These are phyloP conservation scores for Pterocarpus macrocarpus DNA, from an alignment of 306 rosid genomes.

Conservation along the genomic window DNA sequence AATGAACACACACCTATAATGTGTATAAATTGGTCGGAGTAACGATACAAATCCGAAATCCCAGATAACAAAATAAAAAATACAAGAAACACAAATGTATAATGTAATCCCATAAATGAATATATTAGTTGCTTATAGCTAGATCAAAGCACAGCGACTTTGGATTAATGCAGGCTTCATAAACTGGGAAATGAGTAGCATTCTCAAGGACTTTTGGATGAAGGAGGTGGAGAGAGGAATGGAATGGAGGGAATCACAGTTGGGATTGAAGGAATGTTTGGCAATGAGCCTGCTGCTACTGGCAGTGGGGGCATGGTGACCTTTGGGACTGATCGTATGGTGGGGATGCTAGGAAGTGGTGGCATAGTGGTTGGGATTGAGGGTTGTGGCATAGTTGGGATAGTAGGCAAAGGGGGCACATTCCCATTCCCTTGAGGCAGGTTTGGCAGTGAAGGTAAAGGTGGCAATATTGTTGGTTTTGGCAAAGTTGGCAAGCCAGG, in stretches of 20 bases:
- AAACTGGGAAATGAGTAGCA: no score
- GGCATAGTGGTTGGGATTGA: background rate
- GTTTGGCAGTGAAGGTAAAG: conserved; percentile 24
- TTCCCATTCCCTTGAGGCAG: conserved; percentile 1
- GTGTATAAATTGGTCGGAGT: background rate
- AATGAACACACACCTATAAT: background rate
- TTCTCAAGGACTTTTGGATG: conserved; percentile 20
- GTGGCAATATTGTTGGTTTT: background rate
- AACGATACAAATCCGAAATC: background rate
- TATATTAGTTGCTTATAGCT: background rate
- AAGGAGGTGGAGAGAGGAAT: conserved; percentile 36
- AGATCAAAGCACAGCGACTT: background rate
- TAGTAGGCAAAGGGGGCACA: background rate
- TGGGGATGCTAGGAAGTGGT: conserved; percentile 25
- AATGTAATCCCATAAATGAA: background rate
- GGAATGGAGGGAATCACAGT: conserved; percentile 27
- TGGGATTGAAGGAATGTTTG: conserved; percentile 27
- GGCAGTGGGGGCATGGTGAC: background rate
- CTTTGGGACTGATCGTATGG: conserved; percentile 9
- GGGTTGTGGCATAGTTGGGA: conserved; percentile 26
- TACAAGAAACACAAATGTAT: background rate
- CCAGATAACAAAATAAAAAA: background rate
- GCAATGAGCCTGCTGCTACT: background rate
- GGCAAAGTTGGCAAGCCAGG: conserved; percentile 25
- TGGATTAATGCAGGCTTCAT: no score